These are phyloP conservation scores for Aspergillus thermomutatus DNA, from an alignment of 2,329 filamentous ascomycete species.

Conservation along the genomic window DNA sequence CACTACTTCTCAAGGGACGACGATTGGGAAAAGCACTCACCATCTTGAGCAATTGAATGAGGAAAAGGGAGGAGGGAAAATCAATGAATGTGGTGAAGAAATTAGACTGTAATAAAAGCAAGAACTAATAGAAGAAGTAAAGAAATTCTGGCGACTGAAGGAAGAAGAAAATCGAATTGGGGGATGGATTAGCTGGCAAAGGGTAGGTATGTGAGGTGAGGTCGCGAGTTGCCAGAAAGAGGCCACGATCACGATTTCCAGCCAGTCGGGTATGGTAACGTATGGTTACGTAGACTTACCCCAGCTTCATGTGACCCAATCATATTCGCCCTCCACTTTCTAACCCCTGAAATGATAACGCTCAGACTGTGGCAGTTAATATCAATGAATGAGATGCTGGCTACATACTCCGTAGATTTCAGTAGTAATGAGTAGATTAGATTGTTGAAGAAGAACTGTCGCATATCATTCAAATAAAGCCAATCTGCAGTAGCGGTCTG, in stretches of 20 bases:
- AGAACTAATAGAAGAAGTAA: conserved; percentile 9
- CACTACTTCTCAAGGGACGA: conserved; percentile 1
- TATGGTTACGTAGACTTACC: conserved; percentile 3
- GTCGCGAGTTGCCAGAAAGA: conserved; percentile 22
- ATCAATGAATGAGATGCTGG: neutral
- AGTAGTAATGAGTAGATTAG: neutral
- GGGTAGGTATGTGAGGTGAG: conserved; percentile 13
- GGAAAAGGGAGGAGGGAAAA: conserved; percentile 12
- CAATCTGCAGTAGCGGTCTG: neutral
- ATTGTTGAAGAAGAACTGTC: neutral
- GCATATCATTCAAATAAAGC: neutral
- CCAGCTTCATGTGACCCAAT: neutral
- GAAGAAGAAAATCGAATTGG: conserved; percentile 9
- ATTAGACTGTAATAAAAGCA: conserved; percentile 15
- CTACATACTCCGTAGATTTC: neutral
- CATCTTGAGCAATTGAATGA: conserved; percentile 22
- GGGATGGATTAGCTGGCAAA: conserved; percentile 5
- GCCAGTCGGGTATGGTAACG: conserved; percentile 1
- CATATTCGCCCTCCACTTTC: neutral
- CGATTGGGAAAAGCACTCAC: conserved; percentile 16
- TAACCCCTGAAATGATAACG: neutral
- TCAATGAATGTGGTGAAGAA: conserved; percentile 19
- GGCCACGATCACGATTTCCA: conserved; percentile 23
- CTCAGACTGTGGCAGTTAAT: neutral
- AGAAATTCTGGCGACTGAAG: neutral